phyloP scores from a whole-genome alignment of 345 rosid genomes.

The Toxicodendron radicans region DNA sequence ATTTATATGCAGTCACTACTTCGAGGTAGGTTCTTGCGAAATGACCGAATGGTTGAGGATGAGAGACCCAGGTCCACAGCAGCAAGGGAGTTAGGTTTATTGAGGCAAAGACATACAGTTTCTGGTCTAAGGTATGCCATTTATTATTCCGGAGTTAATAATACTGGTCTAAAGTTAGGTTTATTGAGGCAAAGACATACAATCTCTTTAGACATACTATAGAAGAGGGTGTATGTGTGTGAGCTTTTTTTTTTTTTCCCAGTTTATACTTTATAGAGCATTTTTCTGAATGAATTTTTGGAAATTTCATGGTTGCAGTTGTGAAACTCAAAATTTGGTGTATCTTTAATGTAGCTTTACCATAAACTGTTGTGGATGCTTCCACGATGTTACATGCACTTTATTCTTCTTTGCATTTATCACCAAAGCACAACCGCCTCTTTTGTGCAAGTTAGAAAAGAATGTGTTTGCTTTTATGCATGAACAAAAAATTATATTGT shows the following conservation, averaged over 20 bases:
- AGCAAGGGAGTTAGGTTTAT: slow-evolving; percentile 81
- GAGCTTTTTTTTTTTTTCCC: neutral
- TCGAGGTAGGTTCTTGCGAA: slow-evolving; percentile 92
- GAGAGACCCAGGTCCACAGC: slow-evolving; percentile 63
- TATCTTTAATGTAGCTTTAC: no score
- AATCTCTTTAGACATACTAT: slow-evolving; percentile 38
- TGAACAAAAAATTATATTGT: neutral
- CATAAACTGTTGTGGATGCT: no score
- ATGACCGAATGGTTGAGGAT: slow-evolving; percentile 53
- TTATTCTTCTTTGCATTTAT: neutral
- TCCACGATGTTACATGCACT: neutral
- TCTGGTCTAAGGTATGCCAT: slow-evolving; percentile 80
- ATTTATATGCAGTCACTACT: slow-evolving; percentile 68
- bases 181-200: slow-evolving; percentile 83
- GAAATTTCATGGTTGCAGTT: neutral
- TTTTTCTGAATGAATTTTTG: neutral
- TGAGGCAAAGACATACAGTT: slow-evolving; percentile 86
- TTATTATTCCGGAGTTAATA: neutral
- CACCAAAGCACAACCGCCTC: no score
- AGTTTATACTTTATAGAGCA: neutral
- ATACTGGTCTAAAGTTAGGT: slow-evolving; percentile 45
- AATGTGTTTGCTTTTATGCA: neutral
- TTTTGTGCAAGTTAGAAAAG: neutral
- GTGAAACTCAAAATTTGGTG: neutral
- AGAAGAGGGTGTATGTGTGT: no score